phyloP scores from a whole-genome alignment of 352 stramenopile species.

The Saprolegnia diclina region DNA sequence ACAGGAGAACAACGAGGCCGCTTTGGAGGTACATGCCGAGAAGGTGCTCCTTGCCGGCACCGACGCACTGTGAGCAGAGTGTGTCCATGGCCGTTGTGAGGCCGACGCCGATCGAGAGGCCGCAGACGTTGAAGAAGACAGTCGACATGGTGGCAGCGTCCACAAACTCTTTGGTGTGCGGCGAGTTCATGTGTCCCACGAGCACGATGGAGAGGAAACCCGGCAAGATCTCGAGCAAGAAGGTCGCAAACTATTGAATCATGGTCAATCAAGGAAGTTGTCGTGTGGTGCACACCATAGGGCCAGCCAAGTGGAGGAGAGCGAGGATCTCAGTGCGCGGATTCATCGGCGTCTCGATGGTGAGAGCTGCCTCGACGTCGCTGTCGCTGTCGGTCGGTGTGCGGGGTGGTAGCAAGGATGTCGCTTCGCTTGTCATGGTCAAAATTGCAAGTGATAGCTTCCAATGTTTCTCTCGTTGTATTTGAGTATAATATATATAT shows the following conservation, averaged over 20 bases:
- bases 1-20: conserved; percentile 51
- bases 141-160: conserved; percentile 61
- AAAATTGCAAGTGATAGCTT: no score
- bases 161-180: conserved; percentile 51
- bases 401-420: no score
- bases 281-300: neutral
- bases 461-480: no score
- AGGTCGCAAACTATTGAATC: conserved; percentile 16
- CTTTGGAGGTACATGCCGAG: conserved; percentile 84
- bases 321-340: neutral
- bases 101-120: conserved; percentile 63
- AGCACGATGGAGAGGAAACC: conserved; percentile 38
- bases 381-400: no score
- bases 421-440: no score
- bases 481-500: no score
- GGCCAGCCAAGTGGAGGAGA: conserved; percentile 16
- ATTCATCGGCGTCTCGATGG: neutral
- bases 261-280: neutral
- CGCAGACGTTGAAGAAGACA: conserved; percentile 78
- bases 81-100: conserved; percentile 85
- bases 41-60: conserved; percentile 56
- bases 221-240: conserved; percentile 19
- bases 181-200: conserved; percentile 53
- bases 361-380: neutral
- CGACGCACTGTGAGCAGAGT: conserved; percentile 76